These are phyloP conservation scores for Calocybe gambosa DNA, from an alignment of 1,284 basidiomycete genomes.

Conservation along the genomic window DNA sequence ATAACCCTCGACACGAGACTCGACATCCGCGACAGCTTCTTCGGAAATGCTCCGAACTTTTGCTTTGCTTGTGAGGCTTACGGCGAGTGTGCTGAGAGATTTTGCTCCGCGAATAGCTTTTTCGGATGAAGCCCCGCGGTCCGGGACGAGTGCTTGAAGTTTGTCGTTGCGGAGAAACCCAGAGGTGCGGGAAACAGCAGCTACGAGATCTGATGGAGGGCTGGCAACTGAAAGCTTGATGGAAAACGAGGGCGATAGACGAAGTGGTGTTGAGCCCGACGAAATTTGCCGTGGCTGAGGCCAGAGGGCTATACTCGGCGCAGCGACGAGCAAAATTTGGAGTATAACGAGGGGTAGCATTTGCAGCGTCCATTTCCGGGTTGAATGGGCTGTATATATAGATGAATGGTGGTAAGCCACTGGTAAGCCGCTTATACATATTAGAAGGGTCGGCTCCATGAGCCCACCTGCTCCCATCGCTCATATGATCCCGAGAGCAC, in stretches of 20 bases:
- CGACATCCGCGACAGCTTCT: constrained; percentile 46
- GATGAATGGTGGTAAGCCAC: neutral
- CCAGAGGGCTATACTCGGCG: constrained; percentile 40
- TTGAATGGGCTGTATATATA: neutral
- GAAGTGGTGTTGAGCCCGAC: constrained; percentile 45
- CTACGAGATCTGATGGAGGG: constrained; percentile 43
- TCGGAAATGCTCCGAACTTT: constrained; percentile 34
- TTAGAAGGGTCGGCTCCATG: neutral
- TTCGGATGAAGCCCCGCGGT: constrained; percentile 36
- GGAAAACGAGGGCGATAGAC: constrained; percentile 43
- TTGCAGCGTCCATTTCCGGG: neutral
- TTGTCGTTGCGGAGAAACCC: constrained; percentile 39
- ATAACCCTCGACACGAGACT: constrained; percentile 57
- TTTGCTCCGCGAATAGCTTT: constrained; percentile 25
- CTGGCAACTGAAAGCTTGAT: constrained; percentile 33
- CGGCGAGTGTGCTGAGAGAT: constrained; percentile 25
- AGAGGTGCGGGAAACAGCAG: constrained; percentile 41
- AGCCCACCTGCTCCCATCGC: neutral
- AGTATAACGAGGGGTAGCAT: constrained; percentile 15
- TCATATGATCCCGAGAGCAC: neutral
- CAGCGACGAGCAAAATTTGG: constrained; percentile 14
- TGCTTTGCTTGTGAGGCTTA: constrained; percentile 33
- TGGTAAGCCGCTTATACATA: neutral
- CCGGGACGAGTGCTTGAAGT: constrained; percentile 43
- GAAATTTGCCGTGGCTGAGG: constrained; percentile 50